Percentiles rank a stretch among this genome's conserved stretches.
Conservation (phyloP, 371 early-diverging fungal genomes). For the Batkoa obscura region DNA sequence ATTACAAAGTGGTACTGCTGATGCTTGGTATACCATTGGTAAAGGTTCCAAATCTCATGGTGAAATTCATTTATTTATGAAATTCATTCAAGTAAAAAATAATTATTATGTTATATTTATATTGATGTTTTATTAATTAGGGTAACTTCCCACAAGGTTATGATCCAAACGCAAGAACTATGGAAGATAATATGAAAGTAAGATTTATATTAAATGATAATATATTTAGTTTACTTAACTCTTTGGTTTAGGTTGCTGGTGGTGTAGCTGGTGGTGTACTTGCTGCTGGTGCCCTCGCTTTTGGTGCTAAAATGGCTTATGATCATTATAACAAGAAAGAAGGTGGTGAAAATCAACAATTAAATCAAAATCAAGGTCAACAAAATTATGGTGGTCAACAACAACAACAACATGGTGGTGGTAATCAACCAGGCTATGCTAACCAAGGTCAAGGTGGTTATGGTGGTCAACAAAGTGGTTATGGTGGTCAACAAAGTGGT, state of each 20-base stretch:
- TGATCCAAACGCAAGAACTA: conserved; percentile 1
- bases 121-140: background rate
- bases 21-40: conserved; percentile 10
- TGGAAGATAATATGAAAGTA: conserved; percentile 1
- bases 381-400: background rate
- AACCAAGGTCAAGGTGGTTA: conserved; percentile 10
- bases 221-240: background rate
- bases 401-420: background rate
- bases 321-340: conserved; percentile 7
- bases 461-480: conserved; percentile 9
- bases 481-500: too few species aligned
- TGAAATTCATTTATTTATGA: conserved; percentile 1
- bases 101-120: background rate
- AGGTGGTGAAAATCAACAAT: background rate
- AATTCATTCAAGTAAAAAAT: conserved; percentile 5
- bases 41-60: conserved; percentile 9
- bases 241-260: background rate
- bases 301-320: conserved; percentile 7
- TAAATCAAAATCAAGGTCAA: background rate
- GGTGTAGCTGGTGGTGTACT: conserved; percentile 4
- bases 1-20: background rate
- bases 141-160: conserved; percentile 5
- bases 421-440: background rate
- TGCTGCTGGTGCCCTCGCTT: conserved; percentile 6
- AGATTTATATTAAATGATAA: too few species aligned